phyloP scores from a whole-genome alignment of 257 asterid species.

The Asclepias syriaca region DNA sequence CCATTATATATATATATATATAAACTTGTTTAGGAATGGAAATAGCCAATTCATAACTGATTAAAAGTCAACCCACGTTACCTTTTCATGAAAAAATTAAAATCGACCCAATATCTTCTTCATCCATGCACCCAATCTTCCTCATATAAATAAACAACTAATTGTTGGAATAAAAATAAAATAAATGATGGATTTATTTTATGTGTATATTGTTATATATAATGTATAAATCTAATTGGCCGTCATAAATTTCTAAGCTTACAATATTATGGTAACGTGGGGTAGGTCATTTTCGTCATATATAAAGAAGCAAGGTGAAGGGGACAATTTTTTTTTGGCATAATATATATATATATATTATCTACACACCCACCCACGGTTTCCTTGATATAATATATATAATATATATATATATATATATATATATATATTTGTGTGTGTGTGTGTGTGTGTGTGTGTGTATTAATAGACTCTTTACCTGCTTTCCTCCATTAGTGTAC shows the following conservation, averaged over 20 bases:
- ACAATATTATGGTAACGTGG: not conserved
- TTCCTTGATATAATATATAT: not conserved
- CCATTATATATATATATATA: too few relatives aligned
- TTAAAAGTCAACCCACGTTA: constrained; percentile 13
- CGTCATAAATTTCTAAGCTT: not conserved
- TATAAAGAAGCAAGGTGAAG: not conserved
- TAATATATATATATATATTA: not conserved
- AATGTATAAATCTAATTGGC: too few relatives aligned
- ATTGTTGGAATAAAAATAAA: too few relatives aligned
- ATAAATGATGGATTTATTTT: too few relatives aligned
- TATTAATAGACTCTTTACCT: constrained; percentile 24
- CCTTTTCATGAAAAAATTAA: constrained; percentile 6
- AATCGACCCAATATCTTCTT: not conserved
- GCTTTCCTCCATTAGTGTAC: constrained; percentile 21
- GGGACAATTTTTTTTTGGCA: not conserved
- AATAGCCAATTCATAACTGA: constrained; percentile 6
- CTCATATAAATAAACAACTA: too few relatives aligned
- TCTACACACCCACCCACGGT: constrained; percentile 13
- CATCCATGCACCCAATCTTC: not conserved
- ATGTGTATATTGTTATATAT: too few relatives aligned
- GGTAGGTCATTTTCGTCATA: constrained; percentile 29
- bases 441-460: too few relatives aligned
- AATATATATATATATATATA: not conserved
- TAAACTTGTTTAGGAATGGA: not conserved
- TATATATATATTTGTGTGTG: too few relatives aligned